These are phyloP conservation scores for Glycine latifolia DNA, from an alignment of 306 rosid genomes.

Conservation along the genomic window DNA sequence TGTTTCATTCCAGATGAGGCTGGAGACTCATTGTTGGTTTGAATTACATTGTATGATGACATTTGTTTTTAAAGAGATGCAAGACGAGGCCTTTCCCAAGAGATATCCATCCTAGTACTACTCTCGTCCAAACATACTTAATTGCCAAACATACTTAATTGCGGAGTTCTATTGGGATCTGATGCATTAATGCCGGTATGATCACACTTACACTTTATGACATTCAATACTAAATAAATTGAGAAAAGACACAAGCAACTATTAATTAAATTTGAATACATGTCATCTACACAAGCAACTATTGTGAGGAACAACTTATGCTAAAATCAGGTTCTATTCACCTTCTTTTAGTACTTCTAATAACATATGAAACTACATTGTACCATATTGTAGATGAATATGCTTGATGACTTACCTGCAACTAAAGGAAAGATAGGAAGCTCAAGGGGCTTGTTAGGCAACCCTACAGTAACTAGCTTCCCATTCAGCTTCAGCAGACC, in stretches of 20 bases:
- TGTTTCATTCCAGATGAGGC: too few relatives aligned
- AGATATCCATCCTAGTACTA: too few relatives aligned
- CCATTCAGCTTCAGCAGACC: conserved; percentile 87
- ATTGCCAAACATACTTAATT: too few relatives aligned
- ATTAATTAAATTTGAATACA: neutral
- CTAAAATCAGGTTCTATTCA: conserved; percentile 7
- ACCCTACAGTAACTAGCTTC: conserved; percentile 78
- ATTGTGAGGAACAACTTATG: neutral
- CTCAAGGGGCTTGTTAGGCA: conserved; percentile 81
- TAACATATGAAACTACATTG: neutral
- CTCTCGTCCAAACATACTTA: too few relatives aligned
- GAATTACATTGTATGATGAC: too few relatives aligned
- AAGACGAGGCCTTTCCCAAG: too few relatives aligned
- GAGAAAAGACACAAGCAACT: neutral
- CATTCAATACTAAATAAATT: too few relatives aligned
- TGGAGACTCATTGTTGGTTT: neutral
- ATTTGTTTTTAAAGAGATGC: too few relatives aligned
- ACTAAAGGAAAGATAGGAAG: conserved; percentile 72
- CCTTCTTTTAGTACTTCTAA: conserved; percentile 8
- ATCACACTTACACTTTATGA: too few relatives aligned
- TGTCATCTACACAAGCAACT: neutral
- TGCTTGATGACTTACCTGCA: conserved; percentile 57
- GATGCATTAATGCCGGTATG: too few relatives aligned
- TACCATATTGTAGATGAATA: neutral
- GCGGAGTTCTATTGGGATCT: too few relatives aligned